phyloP scores from a whole-genome alignment of 164 flowering plant genomes.

The Chimonanthus salicifolius region DNA sequence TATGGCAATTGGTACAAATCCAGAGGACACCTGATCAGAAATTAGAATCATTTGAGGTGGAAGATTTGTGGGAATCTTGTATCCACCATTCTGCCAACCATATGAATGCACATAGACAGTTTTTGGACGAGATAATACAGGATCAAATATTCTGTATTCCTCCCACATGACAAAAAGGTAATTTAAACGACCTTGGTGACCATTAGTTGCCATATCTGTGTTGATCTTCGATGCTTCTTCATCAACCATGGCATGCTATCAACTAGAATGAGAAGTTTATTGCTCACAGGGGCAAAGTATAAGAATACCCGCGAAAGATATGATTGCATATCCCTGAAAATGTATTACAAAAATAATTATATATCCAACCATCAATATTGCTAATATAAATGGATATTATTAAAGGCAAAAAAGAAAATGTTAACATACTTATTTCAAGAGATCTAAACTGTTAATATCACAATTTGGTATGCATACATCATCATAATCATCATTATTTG shows the following conservation, averaged over 20 bases:
- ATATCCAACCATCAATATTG: not conserved
- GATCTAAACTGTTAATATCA: not conserved
- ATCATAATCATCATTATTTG: not conserved
- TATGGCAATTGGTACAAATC: not conserved
- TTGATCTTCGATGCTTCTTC: slow-evolving; percentile 20
- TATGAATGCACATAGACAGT: not conserved
- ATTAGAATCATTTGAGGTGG: not conserved
- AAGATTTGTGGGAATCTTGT: not conserved
- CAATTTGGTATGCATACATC: not conserved
- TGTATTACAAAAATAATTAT: not conserved
- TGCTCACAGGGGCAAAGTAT: slow-evolving; percentile 21
- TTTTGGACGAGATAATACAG: not conserved
- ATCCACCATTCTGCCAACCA: not conserved
- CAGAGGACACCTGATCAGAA: not conserved
- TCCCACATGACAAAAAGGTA: not conserved
- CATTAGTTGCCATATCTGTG: slow-evolving; percentile 26
- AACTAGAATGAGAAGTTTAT: slow-evolving; percentile 21
- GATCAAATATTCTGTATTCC: not conserved
- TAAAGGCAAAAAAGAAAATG: not conserved
- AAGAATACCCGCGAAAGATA: slow-evolving; percentile 24
- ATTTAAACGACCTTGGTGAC: slow-evolving; percentile 22
- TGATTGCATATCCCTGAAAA: slow-evolving; percentile 29
- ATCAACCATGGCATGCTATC: slow-evolving; percentile 31
- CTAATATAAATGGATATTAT: too few species aligned
- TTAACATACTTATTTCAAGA: not conserved